Base-by-base conservation (phyloP, 2,329 filamentous ascomycete species). In the Phialophora chinensis region DNA sequence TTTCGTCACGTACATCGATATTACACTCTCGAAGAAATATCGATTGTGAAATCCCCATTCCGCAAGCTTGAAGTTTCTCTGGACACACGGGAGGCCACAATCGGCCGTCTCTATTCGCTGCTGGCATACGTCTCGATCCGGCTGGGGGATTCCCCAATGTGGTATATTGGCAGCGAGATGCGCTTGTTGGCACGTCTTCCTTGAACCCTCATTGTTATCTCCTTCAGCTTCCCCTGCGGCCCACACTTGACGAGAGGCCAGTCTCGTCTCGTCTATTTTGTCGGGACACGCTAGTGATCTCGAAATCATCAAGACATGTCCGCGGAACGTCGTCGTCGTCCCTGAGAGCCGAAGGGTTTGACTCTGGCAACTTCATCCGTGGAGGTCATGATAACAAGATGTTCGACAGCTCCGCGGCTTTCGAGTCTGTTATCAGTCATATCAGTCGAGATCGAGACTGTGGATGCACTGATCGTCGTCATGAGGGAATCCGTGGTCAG, bases 101-200 rank as follows among this genome's bases (percentile, higher is more conserved):
- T 17, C 35, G n/a, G 55, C 35, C 6, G 3, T 23, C 55, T 58
- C 55, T 27, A 44, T 38, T 44, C 10, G 33, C 55, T 44, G 33
- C 55, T 42, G 35, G 35, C 20, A 44, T 17, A 25, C 5, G 6
- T 42, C 17, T 58, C 31, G 33, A 29, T 42, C 11, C 23, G 23
- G 55, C 33, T 27, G n/a, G 14, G 12, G n/a, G 10, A 10, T 23
- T 44, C 27, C 35, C 31, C 35, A 42, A 58, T 58, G 35, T 17
- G 33, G 55, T 58, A 58, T 58, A 44, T 42, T 58, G 55, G 31
- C 35, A 42, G 35, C 35, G 31, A 58, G 55, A 11, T 27, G 33
- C 55, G 33, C 12, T 38, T 44, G 35, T 58, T 58, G 33, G 31
- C 33, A 58, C 3, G 31, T 14, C 10, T n/a, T 56, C 23, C 54